Evolutionary conservation across 768 basidiomycete species (phyloP).

Genomic region (Sutorius australiensis): DNA sequence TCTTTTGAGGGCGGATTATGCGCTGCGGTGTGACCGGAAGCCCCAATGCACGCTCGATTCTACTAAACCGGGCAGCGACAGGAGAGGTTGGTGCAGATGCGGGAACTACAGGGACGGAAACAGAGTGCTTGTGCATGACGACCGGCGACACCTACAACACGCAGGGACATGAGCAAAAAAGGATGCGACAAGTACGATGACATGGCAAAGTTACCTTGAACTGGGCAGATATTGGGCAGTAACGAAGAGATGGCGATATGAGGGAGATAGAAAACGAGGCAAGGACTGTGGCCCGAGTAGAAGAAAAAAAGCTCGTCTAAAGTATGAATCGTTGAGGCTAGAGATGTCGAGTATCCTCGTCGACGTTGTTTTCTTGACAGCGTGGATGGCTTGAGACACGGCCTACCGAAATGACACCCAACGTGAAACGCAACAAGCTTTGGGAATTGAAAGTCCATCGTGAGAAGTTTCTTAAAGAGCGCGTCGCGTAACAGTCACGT

Average conservation of each 20-base stretch:
- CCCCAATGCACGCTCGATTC: constrained; percentile 26
- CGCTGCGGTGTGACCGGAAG: constrained; percentile 67
- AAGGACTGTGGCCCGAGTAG: constrained; percentile 19
- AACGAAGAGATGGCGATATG: constrained; percentile 22
- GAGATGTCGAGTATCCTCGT: constrained; percentile 1
- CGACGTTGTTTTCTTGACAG: constrained; percentile 13
- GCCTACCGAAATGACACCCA: constrained; percentile 23
- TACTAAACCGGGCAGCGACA: constrained; percentile 35
- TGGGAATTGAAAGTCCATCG: constrained; percentile 20
- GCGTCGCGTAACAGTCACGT: constrained; percentile 39
- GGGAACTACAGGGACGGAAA: constrained; percentile 31
- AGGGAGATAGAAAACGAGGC: constrained; percentile 23
- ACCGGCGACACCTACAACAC: constrained; percentile 13
- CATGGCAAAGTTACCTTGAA: constrained; percentile 19
- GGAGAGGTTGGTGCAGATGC: constrained; percentile 46
- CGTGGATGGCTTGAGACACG: constrained; percentile 12
- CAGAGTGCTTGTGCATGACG: constrained; percentile 30
- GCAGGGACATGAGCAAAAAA: constrained; percentile 10
- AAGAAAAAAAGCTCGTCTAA: constrained; percentile 8
- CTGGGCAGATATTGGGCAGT: constrained; percentile 11
- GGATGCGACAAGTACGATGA: neutral
- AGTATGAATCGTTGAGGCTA: constrained; percentile 15
- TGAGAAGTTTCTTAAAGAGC: constrained; percentile 36
- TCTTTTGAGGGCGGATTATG: constrained; percentile 42
- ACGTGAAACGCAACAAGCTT: constrained; percentile 28